A percentile compares a stretch with the other conserved stretches of the same genome.
These are phyloP conservation scores for Trypanosoma lewisi DNA, from an alignment of 208 protist genomes.

Conservation along the genomic window DNA sequence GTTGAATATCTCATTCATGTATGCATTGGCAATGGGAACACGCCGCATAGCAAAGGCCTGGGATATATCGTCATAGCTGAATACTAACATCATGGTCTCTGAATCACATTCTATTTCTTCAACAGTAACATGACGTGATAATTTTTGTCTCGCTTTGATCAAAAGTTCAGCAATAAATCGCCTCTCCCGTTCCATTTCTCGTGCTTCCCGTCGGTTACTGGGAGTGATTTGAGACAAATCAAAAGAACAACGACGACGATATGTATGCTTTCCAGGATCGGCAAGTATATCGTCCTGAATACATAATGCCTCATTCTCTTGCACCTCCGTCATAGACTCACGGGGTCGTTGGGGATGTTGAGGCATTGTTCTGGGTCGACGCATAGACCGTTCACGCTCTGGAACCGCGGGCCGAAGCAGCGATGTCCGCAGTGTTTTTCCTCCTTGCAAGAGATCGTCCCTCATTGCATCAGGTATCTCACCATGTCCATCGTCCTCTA, in stretches of 20 bases:
- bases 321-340: slow-evolving; percentile 7
- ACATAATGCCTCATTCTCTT: not conserved
- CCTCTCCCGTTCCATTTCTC: slow-evolving; percentile 25
- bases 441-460: not conserved
- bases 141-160: slow-evolving; percentile 1
- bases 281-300: slow-evolving; percentile 9
- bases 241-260: slow-evolving; percentile 16
- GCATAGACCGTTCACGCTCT: not conserved
- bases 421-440: not conserved
- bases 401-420: too few species aligned
- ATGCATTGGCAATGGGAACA: slow-evolving; percentile 7
- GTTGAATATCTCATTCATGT: slow-evolving; percentile 8
- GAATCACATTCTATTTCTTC: slow-evolving; percentile 40
- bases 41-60: slow-evolving; percentile 7
- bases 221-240: slow-evolving; percentile 6
- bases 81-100: slow-evolving; percentile 34
- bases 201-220: slow-evolving; percentile 19
- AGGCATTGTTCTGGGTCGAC: not conserved
- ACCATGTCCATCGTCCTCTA: slow-evolving; percentile 13
- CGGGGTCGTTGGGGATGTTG: not conserved
- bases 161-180: slow-evolving; percentile 23
- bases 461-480: slow-evolving; percentile 14
- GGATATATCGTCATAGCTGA: slow-evolving; percentile 35
- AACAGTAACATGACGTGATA: slow-evolving; percentile 26
- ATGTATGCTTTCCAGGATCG: not conserved